Conservation (phyloP, 1,284 basidiomycete genomes). For the Trametes versicolor region DNA sequence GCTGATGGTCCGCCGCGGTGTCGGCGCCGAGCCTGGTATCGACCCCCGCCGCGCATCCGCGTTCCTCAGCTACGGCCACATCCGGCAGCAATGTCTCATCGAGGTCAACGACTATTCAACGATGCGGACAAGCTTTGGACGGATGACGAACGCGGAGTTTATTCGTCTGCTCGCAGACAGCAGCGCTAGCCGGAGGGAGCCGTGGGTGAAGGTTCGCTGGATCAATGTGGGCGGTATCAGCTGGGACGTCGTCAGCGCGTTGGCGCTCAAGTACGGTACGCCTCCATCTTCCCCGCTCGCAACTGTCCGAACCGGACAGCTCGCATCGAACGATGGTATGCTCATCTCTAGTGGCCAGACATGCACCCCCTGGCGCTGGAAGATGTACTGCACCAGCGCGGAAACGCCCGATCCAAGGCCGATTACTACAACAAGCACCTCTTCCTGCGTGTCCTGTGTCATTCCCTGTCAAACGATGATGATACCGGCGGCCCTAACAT, state of each 20-base stretch:
- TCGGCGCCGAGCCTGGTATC: slow-evolving; percentile 72
- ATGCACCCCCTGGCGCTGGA: slow-evolving; percentile 77
- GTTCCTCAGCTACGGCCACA: slow-evolving; percentile 59
- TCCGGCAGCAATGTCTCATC: slow-evolving; percentile 66
- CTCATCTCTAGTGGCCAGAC: slow-evolving; percentile 47
- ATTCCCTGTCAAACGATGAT: slow-evolving; percentile 55
- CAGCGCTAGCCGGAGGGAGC: slow-evolving; percentile 51
- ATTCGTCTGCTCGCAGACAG: slow-evolving; percentile 57
- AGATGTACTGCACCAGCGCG: slow-evolving; percentile 67
- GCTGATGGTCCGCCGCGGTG: slow-evolving; percentile 45
- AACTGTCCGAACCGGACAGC: neutral
- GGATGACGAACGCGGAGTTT: slow-evolving; percentile 66
- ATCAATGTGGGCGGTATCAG: slow-evolving; percentile 76
- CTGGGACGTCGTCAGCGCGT: slow-evolving; percentile 75
- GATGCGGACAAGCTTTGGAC: slow-evolving; percentile 57
- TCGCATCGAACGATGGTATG: neutral
- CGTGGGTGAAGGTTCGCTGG: slow-evolving; percentile 74
- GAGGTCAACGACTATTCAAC: slow-evolving; percentile 71
- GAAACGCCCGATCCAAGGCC: slow-evolving; percentile 69
- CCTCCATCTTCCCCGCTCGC: slow-evolving; percentile 5
- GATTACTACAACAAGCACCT: slow-evolving; percentile 76
- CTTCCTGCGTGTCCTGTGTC: slow-evolving; percentile 72
- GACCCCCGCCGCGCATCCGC: slow-evolving; percentile 64
- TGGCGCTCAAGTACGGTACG: slow-evolving; percentile 70
- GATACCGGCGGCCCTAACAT: slow-evolving; percentile 35